phyloP scores from a whole-genome alignment of 805 yeast genomes.

The Phaffomyces thermotolerans region DNA sequence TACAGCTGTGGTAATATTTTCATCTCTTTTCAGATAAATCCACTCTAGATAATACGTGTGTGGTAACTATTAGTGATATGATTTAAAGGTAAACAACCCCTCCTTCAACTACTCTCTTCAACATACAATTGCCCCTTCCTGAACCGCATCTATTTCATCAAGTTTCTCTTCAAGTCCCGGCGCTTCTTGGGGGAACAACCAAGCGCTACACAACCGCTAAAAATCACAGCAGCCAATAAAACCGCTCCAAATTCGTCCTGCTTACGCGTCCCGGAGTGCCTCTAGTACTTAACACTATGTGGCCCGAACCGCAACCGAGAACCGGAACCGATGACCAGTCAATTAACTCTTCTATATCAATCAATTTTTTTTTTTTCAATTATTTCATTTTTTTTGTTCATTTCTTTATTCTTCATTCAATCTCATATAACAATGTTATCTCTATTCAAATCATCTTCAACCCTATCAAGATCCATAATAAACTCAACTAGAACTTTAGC shows the following conservation, averaged over 20 bases:
- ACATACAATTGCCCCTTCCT: no score
- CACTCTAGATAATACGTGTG: no score
- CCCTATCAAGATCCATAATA: conserved; percentile 4
- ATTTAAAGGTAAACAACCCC: no score
- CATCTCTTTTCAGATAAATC: no score
- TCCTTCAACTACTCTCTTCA: background rate
- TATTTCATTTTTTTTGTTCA: no score
- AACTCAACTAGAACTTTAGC: conserved; percentile 23
- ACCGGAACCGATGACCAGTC: conserved; percentile 15
- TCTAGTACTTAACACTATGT: conserved; percentile 8
- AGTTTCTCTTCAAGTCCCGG: background rate
- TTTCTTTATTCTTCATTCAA: no score
- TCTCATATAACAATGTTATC: background rate
- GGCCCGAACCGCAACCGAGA: conserved; percentile 7
- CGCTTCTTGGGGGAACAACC: background rate
- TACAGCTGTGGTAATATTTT: no score
- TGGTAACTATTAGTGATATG: no score
- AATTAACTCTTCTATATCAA: background rate
- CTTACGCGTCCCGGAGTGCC: conserved; percentile 11
- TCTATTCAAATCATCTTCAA: conserved; percentile 1
- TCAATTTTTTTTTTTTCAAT: background rate
- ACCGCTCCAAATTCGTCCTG: conserved; percentile 2
- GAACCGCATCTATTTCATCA: background rate
- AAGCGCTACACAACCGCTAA: background rate
- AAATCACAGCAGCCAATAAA: conserved; percentile 5